Conservation (phyloP, 345 rosid species). For the Salix koriyanagi region DNA sequence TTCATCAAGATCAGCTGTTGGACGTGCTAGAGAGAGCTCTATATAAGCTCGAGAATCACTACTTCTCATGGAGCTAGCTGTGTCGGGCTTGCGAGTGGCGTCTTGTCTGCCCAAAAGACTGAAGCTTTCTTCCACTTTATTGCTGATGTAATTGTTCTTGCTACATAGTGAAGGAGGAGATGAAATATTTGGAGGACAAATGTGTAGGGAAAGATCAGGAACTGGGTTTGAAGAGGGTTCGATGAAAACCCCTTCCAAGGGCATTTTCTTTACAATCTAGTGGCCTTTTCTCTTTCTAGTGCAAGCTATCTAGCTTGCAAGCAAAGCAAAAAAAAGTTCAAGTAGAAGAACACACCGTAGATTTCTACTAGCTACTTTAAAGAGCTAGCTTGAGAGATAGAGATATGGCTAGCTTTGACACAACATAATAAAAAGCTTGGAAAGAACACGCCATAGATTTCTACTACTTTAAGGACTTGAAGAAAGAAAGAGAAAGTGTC, state of each 20-base stretch:
- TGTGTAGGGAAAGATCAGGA: constrained; percentile 76
- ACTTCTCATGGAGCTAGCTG: constrained; percentile 4
- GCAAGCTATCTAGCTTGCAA: background rate
- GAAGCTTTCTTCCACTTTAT: constrained; percentile 5
- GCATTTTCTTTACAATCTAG: constrained; percentile 18
- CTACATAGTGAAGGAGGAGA: constrained; percentile 17
- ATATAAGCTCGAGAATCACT: constrained; percentile 25
- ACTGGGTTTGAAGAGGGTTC: constrained; percentile 44
- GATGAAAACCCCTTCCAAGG: constrained; percentile 51
- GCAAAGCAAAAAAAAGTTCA: constrained; percentile 9
- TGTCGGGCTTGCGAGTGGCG: constrained; percentile 16
- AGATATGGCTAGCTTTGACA: constrained; percentile 1
- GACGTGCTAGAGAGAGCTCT: constrained; percentile 47
- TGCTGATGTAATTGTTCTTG: constrained; percentile 2
- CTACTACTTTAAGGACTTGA: constrained; percentile 20
- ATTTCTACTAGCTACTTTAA: too few relatives aligned
- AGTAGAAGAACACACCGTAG: background rate
- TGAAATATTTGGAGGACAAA: constrained; percentile 51
- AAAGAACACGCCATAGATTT: constrained; percentile 8
- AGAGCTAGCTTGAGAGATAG: background rate
- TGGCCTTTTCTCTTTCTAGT: background rate
- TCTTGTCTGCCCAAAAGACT: constrained; percentile 11
- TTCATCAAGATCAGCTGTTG: constrained; percentile 3
- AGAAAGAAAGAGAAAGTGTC: constrained; percentile 15
- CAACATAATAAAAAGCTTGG: constrained; percentile 11